phyloP scores from a whole-genome alignment of 2,329 filamentous ascomycete species.

The Hypoxylon sp. region DNA sequence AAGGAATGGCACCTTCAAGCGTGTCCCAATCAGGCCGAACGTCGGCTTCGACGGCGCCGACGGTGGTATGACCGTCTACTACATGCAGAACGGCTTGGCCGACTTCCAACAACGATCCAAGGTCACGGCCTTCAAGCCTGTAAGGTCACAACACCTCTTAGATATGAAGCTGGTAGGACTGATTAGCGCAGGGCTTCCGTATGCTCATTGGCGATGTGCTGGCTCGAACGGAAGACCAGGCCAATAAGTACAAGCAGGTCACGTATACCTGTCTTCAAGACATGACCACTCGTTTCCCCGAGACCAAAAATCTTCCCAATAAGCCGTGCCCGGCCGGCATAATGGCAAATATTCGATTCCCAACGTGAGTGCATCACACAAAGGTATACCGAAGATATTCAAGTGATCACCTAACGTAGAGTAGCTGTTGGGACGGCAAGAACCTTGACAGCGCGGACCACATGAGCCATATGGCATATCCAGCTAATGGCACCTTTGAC shows the following conservation, averaged over 20 bases:
- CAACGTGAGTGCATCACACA: constrained; percentile 60
- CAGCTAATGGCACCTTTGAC: constrained; percentile 56
- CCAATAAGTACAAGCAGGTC: constrained; percentile 59
- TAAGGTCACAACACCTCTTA: constrained; percentile 24
- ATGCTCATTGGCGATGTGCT: constrained; percentile 61
- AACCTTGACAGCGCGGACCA: constrained; percentile 62
- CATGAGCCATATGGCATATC: constrained; percentile 61
- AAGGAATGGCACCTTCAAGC: constrained; percentile 52
- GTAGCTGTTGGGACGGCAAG: constrained; percentile 63
- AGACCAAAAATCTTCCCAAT: constrained; percentile 58
- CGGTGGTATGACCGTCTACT: constrained; percentile 63
- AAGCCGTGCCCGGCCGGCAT: constrained; percentile 60
- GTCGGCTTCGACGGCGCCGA: constrained; percentile 53
- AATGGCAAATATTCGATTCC: constrained; percentile 62
- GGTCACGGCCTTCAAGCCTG: constrained; percentile 61
- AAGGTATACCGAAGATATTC: constrained; percentile 28
- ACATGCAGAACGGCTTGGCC: constrained; percentile 56
- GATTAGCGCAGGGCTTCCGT: constrained; percentile 57
- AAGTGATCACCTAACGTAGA: constrained; percentile 54
- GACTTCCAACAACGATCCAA: constrained; percentile 56
- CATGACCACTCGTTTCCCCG: constrained; percentile 56
- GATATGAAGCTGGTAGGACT: constrained; percentile 30
- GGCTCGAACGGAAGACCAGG: constrained; percentile 55
- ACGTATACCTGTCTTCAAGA: constrained; percentile 62
- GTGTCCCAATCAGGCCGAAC: constrained; percentile 51